Base-by-base conservation (phyloP, 2,329 filamentous ascomycete genomes). In the Pseudonectria buxi region DNA sequence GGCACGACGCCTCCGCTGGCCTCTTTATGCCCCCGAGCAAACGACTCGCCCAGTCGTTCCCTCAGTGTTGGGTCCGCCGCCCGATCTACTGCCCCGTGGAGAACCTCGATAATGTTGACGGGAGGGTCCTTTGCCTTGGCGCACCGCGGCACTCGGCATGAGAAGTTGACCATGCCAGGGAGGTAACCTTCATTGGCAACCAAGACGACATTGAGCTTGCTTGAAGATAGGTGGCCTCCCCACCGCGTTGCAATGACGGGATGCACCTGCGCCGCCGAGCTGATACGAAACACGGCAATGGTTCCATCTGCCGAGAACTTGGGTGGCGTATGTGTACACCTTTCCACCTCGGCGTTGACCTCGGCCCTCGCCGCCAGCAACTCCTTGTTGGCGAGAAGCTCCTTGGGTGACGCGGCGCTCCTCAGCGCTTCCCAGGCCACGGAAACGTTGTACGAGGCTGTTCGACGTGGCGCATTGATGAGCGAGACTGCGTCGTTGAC, bases 141-240 rank as follows among this genome's bases (percentile, higher is more conserved):
- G 38, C 68, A 72, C 30, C 70, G 64, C 1, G 79, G 69, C 6
- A 83, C 60, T 2, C 80, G 70, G 43, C 80, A 83, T 2, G 75
- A 80, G 57, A 84, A 84, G 48, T 82, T 80, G 15, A 84, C 78
- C 54, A 74, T 69, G 2, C 65, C 76, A 0, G 72, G 68, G 0
- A 80, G 51, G 44, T 83, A 84, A 0, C 78, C 78, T 37, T 78
- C 72, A 37, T 85, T 84, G 0, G 79, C 81, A 4, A 78, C 78
- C 45, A 83, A 64, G 7, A 85, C 65, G 2, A 83, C 74, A 47
- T 83, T 72, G 2, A 83, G 62, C 35, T 70, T 71, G 31, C 70
- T 63, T 1, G 74, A 77, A 30, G 69, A 69, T 4, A 84, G 60
- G 43, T 75, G 67, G 0, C 75, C 73, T 1, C 78, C 72, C 80